Conservation (phyloP, 2,329 filamentous ascomycete genomes). For the Ceratocystis destructans region DNA sequence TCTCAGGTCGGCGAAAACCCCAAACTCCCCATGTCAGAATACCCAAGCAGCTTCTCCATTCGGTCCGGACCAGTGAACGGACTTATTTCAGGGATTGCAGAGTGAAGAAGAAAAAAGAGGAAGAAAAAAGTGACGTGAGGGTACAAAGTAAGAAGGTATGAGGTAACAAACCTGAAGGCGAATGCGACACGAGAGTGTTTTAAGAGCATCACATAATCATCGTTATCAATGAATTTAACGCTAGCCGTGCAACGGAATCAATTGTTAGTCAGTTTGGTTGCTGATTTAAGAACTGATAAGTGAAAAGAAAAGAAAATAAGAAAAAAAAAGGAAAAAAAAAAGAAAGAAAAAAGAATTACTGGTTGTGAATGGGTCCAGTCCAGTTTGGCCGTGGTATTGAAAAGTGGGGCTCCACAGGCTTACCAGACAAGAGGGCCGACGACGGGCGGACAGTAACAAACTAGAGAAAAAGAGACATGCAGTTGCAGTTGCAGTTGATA, state of each 20-base stretch:
- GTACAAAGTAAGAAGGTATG: neutral
- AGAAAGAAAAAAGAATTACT: neutral
- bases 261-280: neutral
- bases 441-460: constrained; percentile 1
- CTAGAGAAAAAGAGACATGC: neutral
- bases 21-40: neutral
- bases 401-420: neutral
- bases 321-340: too few relatives aligned
- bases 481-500: too few relatives aligned
- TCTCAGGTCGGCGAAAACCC: neutral
- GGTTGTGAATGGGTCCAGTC: neutral
- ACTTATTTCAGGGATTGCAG: neutral
- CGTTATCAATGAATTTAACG: neutral
- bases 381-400: neutral
- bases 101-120: neutral
- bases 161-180: neutral
- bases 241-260: too few relatives aligned
- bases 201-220: neutral
- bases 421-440: neutral
- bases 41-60: neutral
- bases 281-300: neutral
- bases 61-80: constrained; percentile 5
- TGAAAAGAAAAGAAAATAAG: too few relatives aligned
- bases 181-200: neutral
- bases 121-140: neutral